phyloP scores from a whole-genome alignment of 2,329 filamentous ascomycete species.

The Seiridium unicorne region DNA sequence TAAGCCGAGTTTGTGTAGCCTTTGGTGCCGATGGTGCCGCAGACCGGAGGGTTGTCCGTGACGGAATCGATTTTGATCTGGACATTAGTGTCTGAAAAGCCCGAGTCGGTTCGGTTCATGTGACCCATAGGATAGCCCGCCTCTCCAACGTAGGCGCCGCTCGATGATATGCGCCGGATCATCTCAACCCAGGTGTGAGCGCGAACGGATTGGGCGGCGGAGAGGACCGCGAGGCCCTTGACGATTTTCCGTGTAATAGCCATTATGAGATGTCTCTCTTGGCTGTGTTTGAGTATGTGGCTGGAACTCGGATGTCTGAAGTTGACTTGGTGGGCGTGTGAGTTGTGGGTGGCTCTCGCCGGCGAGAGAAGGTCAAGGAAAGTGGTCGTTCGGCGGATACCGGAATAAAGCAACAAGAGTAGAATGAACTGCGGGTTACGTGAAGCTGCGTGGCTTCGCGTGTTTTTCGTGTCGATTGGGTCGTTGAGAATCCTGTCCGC shows the following conservation, averaged over 20 bases:
- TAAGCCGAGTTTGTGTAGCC: conserved; percentile 56
- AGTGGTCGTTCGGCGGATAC: neutral
- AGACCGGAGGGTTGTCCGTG: conserved; percentile 51
- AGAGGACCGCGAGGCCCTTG: conserved; percentile 22
- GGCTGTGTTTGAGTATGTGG: neutral
- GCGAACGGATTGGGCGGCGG: conserved; percentile 27
- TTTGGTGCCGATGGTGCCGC: conserved; percentile 61
- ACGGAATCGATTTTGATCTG: conserved; percentile 54
- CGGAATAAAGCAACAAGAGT: neutral
- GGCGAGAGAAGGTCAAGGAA: neutral
- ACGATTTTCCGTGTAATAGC: conserved; percentile 9
- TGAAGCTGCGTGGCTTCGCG: conserved; percentile 1
- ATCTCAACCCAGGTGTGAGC: conserved; percentile 85
- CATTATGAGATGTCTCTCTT: conserved; percentile 14
- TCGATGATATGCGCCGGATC: conserved; percentile 66
- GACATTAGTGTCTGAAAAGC: conserved; percentile 57
- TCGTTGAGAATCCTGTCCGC: neutral
- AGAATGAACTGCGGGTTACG: too few relatives aligned
- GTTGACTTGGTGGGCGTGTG: neutral
- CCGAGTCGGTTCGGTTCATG: conserved; percentile 52
- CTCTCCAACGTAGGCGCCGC: conserved; percentile 70
- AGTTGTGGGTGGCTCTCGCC: neutral
- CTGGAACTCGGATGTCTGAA: neutral
- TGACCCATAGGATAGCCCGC: conserved; percentile 76
- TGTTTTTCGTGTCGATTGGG: neutral